Percentiles rank a stretch among this genome's conserved stretches.
Evolutionary conservation across 805 yeast species (phyloP).

Genomic region (Metschnikowia kofuensis): DNA sequence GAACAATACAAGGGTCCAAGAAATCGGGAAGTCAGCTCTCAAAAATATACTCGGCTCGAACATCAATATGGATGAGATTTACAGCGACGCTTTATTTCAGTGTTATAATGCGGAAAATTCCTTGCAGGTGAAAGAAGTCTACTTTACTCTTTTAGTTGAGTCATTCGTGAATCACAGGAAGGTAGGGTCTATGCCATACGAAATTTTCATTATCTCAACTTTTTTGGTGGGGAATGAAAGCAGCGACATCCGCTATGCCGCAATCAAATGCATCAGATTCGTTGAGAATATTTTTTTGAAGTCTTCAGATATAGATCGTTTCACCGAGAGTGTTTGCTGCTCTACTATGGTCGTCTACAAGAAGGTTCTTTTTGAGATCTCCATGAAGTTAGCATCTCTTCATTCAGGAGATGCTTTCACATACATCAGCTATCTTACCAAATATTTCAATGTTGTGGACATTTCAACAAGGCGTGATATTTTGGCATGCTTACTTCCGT

Average conservation of each 20-base stretch:
- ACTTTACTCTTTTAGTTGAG: conserved; percentile 69
- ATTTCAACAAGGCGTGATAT: conserved; percentile 69
- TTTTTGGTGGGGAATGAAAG: conserved; percentile 78
- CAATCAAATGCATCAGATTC: conserved; percentile 65
- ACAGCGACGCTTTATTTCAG: conserved; percentile 60
- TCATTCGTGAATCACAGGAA: conserved; percentile 37
- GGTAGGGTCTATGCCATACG: conserved; percentile 46
- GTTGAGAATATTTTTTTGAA: conserved; percentile 52
- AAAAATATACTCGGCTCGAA: conserved; percentile 64
- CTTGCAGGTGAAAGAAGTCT: conserved; percentile 56
- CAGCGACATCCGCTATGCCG: conserved; percentile 63
- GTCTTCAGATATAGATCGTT: conserved; percentile 52
- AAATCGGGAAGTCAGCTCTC: conserved; percentile 69
- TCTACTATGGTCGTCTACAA: conserved; percentile 81
- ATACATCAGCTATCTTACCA: conserved; percentile 69
- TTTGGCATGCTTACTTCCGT: conserved; percentile 77
- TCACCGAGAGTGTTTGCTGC: conserved; percentile 69
- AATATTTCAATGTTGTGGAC: conserved; percentile 59
- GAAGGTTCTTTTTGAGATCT: conserved; percentile 76
- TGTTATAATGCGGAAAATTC: conserved; percentile 60
- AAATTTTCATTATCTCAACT: conserved; percentile 69
- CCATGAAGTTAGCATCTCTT: conserved; percentile 63
- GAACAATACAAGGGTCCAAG: conserved; percentile 53
- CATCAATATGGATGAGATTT: conserved; percentile 48
- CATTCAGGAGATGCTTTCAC: conserved; percentile 59